Evolutionary conservation across 331 rosid species (phyloP).

Genomic region (Cydonia oblonga): DNA sequence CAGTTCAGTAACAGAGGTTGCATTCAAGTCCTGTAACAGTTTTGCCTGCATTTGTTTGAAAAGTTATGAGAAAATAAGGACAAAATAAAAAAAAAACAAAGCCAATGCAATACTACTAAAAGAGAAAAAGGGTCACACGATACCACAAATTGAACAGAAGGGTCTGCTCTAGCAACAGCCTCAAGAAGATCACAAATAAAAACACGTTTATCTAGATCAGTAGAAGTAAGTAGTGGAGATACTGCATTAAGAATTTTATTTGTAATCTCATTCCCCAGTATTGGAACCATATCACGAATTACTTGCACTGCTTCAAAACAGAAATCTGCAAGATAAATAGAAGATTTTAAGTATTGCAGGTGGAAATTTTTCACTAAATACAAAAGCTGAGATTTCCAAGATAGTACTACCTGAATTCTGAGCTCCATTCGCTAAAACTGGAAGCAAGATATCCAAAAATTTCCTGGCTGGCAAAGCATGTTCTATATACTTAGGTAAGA

Average conservation of each 20-base stretch:
- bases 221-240: slow-evolving; percentile 53
- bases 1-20: slow-evolving; percentile 52
- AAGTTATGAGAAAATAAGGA: slow-evolving; percentile 1
- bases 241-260: slow-evolving; percentile 47
- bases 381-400: slow-evolving; percentile 1
- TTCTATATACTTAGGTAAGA: slow-evolving; percentile 51
- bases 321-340: slow-evolving; percentile 41
- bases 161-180: slow-evolving; percentile 50
- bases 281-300: slow-evolving; percentile 47
- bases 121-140: slow-evolving; percentile 12
- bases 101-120: neutral
- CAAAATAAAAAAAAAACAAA: slow-evolving; percentile 5
- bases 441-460: slow-evolving; percentile 59
- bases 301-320: slow-evolving; percentile 50
- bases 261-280: slow-evolving; percentile 44
- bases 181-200: slow-evolving; percentile 71
- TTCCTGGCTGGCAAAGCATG: slow-evolving; percentile 44
- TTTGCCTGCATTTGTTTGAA: slow-evolving; percentile 50
- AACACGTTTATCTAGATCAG: slow-evolving; percentile 51
- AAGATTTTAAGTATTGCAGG: slow-evolving; percentile 12
- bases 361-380: neutral
- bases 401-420: slow-evolving; percentile 47
- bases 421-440: slow-evolving; percentile 40
- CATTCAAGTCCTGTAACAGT: slow-evolving; percentile 55
- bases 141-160: slow-evolving; percentile 56